phyloP scores from a whole-genome alignment of 164 flowering plant species.

The Nymphaea colorata region DNA sequence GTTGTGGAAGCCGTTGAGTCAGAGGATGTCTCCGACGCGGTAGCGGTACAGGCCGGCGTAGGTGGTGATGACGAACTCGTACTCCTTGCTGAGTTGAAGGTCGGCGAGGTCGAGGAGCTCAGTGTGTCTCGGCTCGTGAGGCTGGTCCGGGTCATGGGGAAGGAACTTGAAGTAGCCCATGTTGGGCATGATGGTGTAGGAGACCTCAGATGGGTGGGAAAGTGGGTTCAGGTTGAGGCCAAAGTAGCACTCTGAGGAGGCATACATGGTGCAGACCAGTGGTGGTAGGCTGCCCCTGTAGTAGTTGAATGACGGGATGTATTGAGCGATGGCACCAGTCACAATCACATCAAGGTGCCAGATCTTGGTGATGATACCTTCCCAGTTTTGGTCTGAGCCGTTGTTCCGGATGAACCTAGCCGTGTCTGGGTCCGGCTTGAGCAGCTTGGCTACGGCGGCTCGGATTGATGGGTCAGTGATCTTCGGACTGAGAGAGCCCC shows the following conservation, averaged over 20 bases:
- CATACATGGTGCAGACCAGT: slow-evolving; percentile 29
- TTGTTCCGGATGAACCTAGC: slow-evolving; percentile 19
- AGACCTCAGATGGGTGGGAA: slow-evolving; percentile 23
- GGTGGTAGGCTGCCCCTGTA: slow-evolving; percentile 35
- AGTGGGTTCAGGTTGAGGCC: slow-evolving; percentile 34
- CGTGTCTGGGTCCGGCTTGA: slow-evolving; percentile 19
- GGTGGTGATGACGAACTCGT: slow-evolving; percentile 34
- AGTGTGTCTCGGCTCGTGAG: slow-evolving; percentile 1
- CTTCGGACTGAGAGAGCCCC: slow-evolving; percentile 19
- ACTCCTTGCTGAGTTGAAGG: slow-evolving; percentile 26
- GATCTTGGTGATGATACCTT: slow-evolving; percentile 24
- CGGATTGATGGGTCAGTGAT: slow-evolving; percentile 21
- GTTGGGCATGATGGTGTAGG: slow-evolving; percentile 40
- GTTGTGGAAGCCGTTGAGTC: slow-evolving; percentile 30
- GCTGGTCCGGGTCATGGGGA: slow-evolving; percentile 10
- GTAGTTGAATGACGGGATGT: slow-evolving; percentile 29
- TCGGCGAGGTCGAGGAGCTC: slow-evolving; percentile 23
- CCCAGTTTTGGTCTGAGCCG: slow-evolving; percentile 20
- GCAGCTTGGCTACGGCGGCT: slow-evolving; percentile 8
- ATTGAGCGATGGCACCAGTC: slow-evolving; percentile 36
- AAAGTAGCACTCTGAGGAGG: slow-evolving; percentile 35
- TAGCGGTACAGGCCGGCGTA: slow-evolving; percentile 32
- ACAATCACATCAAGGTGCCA: slow-evolving; percentile 39
- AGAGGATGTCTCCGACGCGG: slow-evolving; percentile 37
- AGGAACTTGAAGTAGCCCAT: slow-evolving; percentile 39